phyloP scores from a whole-genome alignment of 2,329 filamentous ascomycete genomes.

The Teratosphaeria nubilosa region DNA sequence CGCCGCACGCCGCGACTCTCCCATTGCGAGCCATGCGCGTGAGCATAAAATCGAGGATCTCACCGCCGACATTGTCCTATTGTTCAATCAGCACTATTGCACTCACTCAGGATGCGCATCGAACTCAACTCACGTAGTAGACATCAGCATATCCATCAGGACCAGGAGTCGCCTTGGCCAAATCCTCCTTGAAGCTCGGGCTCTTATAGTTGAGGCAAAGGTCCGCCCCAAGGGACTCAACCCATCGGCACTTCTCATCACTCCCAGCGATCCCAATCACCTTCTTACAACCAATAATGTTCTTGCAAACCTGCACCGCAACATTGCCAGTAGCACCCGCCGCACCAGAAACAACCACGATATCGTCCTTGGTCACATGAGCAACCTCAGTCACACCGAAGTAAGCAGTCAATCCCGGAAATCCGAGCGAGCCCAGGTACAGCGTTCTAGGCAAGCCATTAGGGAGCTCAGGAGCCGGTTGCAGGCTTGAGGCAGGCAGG shows the following conservation, averaged over 20 bases:
- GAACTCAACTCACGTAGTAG: conserved; percentile 40
- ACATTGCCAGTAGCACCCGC: conserved; percentile 70
- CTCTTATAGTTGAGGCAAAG: conserved; percentile 61
- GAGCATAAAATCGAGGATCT: conserved; percentile 58
- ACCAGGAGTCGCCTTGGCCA: conserved; percentile 44
- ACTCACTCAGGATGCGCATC: not conserved
- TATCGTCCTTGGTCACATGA: conserved; percentile 57
- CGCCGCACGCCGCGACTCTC: conserved; percentile 60
- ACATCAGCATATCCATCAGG: conserved; percentile 44
- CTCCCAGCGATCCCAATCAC: conserved; percentile 58
- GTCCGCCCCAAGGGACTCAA: conserved; percentile 55
- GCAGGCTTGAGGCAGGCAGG: conserved; percentile 12
- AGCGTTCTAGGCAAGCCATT: conserved; percentile 16
- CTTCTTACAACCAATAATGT: conserved; percentile 48
- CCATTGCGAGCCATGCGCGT: conserved; percentile 51
- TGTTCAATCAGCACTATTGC: conserved; percentile 58
- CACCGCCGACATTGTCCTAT: conserved; percentile 32
- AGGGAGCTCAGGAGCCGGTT: conserved; percentile 17
- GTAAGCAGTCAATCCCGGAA: conserved; percentile 66
- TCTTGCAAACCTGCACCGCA: conserved; percentile 66
- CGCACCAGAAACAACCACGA: conserved; percentile 67
- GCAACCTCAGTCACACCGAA: conserved; percentile 63
- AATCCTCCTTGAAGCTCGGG: conserved; percentile 48
- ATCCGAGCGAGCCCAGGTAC: conserved; percentile 34
- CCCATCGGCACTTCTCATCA: conserved; percentile 58